Base-by-base conservation (phyloP, 805 yeast species). In the Lipomyces orientalis region DNA sequence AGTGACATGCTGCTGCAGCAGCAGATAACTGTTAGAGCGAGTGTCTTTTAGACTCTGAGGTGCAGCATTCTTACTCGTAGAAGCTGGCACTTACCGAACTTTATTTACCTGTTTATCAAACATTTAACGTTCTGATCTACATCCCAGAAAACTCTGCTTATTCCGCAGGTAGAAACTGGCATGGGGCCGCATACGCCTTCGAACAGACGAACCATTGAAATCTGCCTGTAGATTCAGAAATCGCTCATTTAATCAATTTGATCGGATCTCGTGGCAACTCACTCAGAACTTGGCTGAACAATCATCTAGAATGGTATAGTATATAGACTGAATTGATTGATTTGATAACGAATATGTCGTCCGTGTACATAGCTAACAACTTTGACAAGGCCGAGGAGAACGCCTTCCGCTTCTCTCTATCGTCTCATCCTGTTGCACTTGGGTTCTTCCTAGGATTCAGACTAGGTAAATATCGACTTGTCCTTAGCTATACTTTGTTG, bases 391-490 rank as follows among this genome's bases (percentile, higher is more conserved):
- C 70, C 35, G 72, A 67, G 54, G 62, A 62, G 37, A 64, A 64
- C 63, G 64, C 66, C 9, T 35, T 64, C 35, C 60, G 60, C 55
- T 70, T 73, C 58, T 71, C 71, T 25, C 68, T 70, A 75, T 90
- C 95, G 4, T 88, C 95, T 34, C 97, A 91, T 75, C 97, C 97
- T 1, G 79, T 90, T n/a, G 96, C 96, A 1, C 79, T 90, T 7
- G 67, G 89, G 4, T 87, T 85, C 76, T 91, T 82, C 77, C 78
- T 91, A 10, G 83, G 82, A 35, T 85, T 91, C 76, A 81, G 95
- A 63, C 65, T 88, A 4, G 84, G 87, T 78, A 64, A 6, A 77
- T 59, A 43, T 16, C n/a, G 49, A n/a, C 49, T 43, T 43, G 16
- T 12, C 56, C 14, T 25, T 19, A 6, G 55, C 34, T 52, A 52